A percentile compares a stretch with the other conserved stretches of the same genome.
Conservation (phyloP, 257 asterid species). For the Jacaranda mimosifolia region DNA sequence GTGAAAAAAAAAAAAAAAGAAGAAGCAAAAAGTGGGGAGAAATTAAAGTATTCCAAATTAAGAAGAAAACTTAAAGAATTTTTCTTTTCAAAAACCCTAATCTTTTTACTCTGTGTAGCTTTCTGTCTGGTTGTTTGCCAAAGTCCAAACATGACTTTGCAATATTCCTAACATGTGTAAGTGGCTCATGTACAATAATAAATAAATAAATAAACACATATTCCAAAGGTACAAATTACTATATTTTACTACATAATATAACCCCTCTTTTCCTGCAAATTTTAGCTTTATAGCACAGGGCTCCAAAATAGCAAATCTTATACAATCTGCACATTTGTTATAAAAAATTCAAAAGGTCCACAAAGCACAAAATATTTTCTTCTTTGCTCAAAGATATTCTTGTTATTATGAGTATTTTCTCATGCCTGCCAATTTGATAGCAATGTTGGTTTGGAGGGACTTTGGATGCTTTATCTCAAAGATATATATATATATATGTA, state of each 20-base stretch:
- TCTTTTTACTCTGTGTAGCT: constrained; percentile 1
- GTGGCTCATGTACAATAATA: constrained; percentile 10
- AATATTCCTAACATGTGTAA: constrained; percentile 39
- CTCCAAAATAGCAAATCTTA: constrained; percentile 54
- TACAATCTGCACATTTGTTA: constrained; percentile 32
- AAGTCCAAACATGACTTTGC: constrained; percentile 36
- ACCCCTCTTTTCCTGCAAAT: constrained; percentile 32
- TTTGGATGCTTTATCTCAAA: constrained; percentile 44
- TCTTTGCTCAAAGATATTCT: constrained; percentile 58
- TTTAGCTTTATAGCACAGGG: constrained; percentile 53
- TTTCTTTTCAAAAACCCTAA: not conserved
- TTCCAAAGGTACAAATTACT: constrained; percentile 13
- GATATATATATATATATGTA: not conserved
- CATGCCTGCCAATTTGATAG: constrained; percentile 54
- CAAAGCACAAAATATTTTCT: constrained; percentile 66
- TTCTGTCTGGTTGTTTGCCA: constrained; percentile 41
- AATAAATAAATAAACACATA: constrained; percentile 16
- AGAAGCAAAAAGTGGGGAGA: not conserved
- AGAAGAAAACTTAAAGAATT: not conserved
- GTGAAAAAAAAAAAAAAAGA: not conserved
- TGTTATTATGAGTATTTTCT: constrained; percentile 40
- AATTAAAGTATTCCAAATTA: not conserved
- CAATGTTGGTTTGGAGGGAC: constrained; percentile 43
- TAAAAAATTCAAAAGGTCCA: constrained; percentile 36
- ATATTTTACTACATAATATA: constrained; percentile 10